phyloP scores from a whole-genome alignment of 441 rosid species.

The Corymbia calophylla region DNA sequence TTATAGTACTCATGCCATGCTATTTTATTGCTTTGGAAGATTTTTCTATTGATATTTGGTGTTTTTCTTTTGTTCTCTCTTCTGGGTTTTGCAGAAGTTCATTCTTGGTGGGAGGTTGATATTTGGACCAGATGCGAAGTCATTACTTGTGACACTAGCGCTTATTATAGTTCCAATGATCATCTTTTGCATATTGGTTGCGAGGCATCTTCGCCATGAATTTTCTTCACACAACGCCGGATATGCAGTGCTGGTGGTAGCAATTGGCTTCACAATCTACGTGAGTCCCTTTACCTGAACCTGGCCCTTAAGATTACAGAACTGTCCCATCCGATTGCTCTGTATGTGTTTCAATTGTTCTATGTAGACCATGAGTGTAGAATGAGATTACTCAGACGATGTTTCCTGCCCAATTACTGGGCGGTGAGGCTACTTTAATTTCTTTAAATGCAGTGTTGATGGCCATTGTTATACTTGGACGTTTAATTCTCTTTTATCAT shows the following conservation, averaged over 20 bases:
- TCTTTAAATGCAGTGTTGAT: background rate
- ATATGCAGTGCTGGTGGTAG: slow-evolving; percentile 60
- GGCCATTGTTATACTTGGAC: background rate
- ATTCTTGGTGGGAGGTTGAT: slow-evolving; percentile 89
- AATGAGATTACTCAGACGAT: background rate
- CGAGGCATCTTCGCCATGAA: slow-evolving; percentile 76
- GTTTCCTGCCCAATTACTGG: background rate
- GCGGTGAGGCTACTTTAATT: background rate
- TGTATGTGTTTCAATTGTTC: background rate
- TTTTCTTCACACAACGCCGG: slow-evolving; percentile 71
- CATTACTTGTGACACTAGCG: slow-evolving; percentile 70
- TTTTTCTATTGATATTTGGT: background rate
- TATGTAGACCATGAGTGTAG: background rate
- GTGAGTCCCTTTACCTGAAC: slow-evolving; percentile 37
- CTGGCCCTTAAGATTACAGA: background rate
- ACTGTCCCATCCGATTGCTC: background rate
- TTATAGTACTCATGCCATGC: background rate
- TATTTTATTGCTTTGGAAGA: background rate
- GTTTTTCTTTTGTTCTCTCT: background rate
- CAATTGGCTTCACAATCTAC: slow-evolving; percentile 53
- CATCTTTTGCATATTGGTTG: slow-evolving; percentile 79
- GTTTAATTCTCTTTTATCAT: background rate
- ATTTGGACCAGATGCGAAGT: slow-evolving; percentile 95
- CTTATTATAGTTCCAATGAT: slow-evolving; percentile 67
- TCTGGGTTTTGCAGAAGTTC: slow-evolving; percentile 54